Percentiles rank a stretch among this genome's conserved stretches.
phyloP scores from a whole-genome alignment of 2,329 filamentous ascomycete genomes.

The Fusarium napiforme region DNA sequence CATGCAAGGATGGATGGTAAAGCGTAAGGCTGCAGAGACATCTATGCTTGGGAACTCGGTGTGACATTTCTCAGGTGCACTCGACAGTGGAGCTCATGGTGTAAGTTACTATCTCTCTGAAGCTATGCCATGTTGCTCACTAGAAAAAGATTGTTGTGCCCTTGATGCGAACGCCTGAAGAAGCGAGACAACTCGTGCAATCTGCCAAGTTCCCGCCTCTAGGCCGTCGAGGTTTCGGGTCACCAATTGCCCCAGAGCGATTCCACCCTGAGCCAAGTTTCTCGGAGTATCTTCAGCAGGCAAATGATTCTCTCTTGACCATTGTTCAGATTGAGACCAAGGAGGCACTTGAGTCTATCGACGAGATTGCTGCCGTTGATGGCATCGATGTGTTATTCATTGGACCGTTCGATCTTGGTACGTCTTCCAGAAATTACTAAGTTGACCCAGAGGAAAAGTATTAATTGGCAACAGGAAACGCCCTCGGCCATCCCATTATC shows the following conservation, averaged over 20 bases:
- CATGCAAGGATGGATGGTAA: slow-evolving; percentile 58
- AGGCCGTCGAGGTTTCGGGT: slow-evolving; percentile 62
- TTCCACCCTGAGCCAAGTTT: slow-evolving; percentile 57
- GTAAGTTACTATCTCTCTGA: slow-evolving; percentile 47
- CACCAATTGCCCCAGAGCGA: slow-evolving; percentile 57
- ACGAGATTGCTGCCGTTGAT: slow-evolving; percentile 69
- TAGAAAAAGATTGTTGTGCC: slow-evolving; percentile 57
- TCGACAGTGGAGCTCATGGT: slow-evolving; percentile 62
- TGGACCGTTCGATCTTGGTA: slow-evolving; percentile 72
- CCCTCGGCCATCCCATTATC: slow-evolving; percentile 70
- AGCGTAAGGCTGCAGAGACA: slow-evolving; percentile 46
- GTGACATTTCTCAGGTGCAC: slow-evolving; percentile 50
- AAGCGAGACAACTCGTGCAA: slow-evolving; percentile 58
- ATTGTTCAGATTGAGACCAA: slow-evolving; percentile 76
- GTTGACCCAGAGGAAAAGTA: neutral
- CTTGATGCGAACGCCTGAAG: slow-evolving; percentile 55
- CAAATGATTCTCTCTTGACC: slow-evolving; percentile 65
- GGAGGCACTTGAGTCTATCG: slow-evolving; percentile 69
- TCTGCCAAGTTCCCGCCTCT: slow-evolving; percentile 63
- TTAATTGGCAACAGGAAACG: slow-evolving; percentile 57
- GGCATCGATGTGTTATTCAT: slow-evolving; percentile 73
- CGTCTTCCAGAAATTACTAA: neutral
- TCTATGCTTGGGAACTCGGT: neutral
- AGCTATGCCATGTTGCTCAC: slow-evolving; percentile 18
- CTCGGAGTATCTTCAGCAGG: slow-evolving; percentile 61